phyloP scores from a whole-genome alignment of 768 basidiomycete genomes.

The Termitomyces sp. region DNA sequence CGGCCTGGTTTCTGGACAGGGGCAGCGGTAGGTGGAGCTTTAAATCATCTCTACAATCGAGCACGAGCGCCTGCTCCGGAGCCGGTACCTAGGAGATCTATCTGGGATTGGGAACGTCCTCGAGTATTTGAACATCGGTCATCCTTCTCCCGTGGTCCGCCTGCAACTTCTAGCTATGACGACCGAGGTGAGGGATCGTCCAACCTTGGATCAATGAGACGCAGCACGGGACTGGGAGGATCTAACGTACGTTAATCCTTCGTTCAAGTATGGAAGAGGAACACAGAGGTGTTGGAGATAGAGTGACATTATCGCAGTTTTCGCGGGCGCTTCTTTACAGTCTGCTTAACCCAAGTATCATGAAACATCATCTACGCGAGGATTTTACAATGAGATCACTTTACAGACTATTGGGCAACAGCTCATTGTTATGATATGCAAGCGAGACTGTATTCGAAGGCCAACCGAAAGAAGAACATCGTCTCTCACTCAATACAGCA shows the following conservation, averaged over 20 bases:
- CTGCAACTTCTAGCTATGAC: conserved; percentile 21
- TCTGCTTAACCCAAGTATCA: background rate
- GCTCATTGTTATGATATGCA: background rate
- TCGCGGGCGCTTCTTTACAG: background rate
- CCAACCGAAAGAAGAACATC: background rate
- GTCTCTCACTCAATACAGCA: background rate
- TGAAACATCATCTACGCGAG: no score
- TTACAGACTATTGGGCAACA: background rate
- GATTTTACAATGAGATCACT: no score
- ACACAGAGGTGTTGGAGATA: no score
- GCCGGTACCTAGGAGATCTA: conserved; percentile 15
- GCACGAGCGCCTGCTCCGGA: conserved; percentile 10
- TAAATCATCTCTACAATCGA: conserved; percentile 49
- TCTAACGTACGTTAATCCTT: conserved; percentile 57
- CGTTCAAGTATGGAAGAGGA: background rate
- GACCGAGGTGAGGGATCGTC: conserved; percentile 70
- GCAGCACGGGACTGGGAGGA: conserved; percentile 77
- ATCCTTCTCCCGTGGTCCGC: conserved; percentile 23
- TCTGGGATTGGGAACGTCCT: conserved; percentile 61
- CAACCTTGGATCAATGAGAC: conserved; percentile 63
- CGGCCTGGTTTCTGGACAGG: conserved; percentile 86
- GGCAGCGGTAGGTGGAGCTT: conserved; percentile 65
- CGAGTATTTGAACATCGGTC: conserved; percentile 19
- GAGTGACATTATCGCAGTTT: background rate
- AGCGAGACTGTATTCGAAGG: background rate